phyloP scores from a whole-genome alignment of 345 rosid species.

The Eucalyptus rudis region DNA sequence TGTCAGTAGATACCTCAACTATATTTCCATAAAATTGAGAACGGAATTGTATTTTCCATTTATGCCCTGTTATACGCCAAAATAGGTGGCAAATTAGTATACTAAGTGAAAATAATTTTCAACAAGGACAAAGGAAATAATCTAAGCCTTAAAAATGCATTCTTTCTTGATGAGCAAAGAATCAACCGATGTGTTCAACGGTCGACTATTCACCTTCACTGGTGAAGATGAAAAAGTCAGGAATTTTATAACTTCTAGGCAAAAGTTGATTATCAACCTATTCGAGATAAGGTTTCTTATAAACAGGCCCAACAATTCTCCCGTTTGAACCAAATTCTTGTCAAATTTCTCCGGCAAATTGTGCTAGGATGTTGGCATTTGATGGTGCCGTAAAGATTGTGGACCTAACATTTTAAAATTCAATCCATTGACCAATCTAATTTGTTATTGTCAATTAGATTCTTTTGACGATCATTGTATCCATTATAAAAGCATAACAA shows the following conservation, averaged over 20 bases:
- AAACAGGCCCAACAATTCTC: no score
- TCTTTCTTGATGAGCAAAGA: neutral
- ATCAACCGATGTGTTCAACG: neutral
- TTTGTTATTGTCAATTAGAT: neutral
- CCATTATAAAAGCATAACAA: neutral
- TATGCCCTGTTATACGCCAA: fast-evolving
- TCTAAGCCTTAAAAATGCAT: neutral
- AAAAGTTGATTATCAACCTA: no score
- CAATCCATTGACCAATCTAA: neutral
- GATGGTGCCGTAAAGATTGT: no score
- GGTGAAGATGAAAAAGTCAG: neutral
- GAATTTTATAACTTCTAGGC: neutral
- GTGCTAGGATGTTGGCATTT: no score
- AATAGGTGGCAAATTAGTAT: neutral
- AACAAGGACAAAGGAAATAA: neutral
- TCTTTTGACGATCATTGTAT: no score
- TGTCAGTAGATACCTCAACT: no score
- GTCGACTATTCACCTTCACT: neutral
- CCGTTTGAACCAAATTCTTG: no score
- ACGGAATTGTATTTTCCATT: no score
- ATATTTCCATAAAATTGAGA: neutral
- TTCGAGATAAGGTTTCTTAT: no score
- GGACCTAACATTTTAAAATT: no score
- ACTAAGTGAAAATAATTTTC: neutral
- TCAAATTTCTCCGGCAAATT: no score